Evolutionary conservation across 1,284 basidiomycete genomes (phyloP), one percentile per base, ranked within the genome.

Genomic region (Papiliotrema flavescens): DNA sequence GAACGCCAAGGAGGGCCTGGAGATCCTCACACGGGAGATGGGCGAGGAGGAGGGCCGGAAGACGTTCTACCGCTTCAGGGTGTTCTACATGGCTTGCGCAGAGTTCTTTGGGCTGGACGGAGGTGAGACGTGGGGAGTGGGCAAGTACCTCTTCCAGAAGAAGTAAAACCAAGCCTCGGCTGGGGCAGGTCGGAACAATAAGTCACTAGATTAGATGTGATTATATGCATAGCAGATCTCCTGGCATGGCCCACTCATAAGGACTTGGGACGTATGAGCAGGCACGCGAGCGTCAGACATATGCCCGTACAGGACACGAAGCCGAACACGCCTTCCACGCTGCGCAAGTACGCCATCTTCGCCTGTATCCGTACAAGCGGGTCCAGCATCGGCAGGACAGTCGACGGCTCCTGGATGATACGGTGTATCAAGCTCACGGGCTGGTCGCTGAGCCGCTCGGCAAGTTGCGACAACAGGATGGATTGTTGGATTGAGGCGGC

Each of bases 31-130:
- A 59, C 72, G 72, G 34, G 82, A 83, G 57, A 81, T 83, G 2
- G 70, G 76, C 23, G 77, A 78, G 32, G 63, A 62, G 32, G 84
- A 87, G 62, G 86, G 82, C 1, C 76, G 76, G 28, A 86, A 85
- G 70, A 80, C 81, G 19, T 88, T 85, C 56, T 59, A 61, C 53
- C 82, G 84, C 55, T 87, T 86, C 71, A 76, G 85, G 20, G 84
- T 88, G 34, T 89, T 89, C 71, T 89, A 86, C 66, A 80, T 89
- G 67, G 85, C 86, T 15, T 86, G 85, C 60, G 84, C 85, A 5
- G 87, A 88, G 66, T 79, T 89, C 57, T 90, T 89, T 69, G 84
- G 78, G 6, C 78, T 85, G 70, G 81, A 87, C 62, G 70, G 71
- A 5, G 86, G 87, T 2, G 80, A 89, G 70, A 82, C 85, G 41